Evolutionary conservation across 192 early-diverging fungal genomes (phyloP).

Genomic region (Coemansia sp.): DNA sequence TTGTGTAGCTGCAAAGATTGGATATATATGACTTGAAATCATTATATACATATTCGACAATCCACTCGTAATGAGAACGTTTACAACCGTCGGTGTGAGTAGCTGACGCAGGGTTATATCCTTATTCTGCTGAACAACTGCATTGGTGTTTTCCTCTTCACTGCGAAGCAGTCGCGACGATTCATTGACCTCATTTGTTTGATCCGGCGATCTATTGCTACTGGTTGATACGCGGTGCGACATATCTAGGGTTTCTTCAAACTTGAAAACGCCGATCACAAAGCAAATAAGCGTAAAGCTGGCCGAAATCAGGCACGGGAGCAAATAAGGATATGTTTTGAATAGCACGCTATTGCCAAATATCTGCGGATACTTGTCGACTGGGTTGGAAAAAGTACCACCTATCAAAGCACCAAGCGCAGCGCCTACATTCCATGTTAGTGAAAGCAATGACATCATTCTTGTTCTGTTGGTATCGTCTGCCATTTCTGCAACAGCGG

Average conservation of each 20-base stretch:
- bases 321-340: slow-evolving; percentile 72
- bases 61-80: slow-evolving; percentile 25
- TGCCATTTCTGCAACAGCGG: slow-evolving; percentile 84
- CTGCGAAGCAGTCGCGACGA: background rate
- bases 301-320: slow-evolving; percentile 77
- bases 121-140: background rate
- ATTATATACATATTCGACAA: slow-evolving; percentile 15
- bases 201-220: background rate
- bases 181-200: background rate
- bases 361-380: slow-evolving; percentile 61
- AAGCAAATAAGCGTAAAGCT: slow-evolving; percentile 66
- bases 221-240: background rate
- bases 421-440: slow-evolving; percentile 68
- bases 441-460: slow-evolving; percentile 76
- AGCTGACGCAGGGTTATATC: slow-evolving; percentile 13
- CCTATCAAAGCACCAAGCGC: slow-evolving; percentile 73
- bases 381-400: slow-evolving; percentile 79
- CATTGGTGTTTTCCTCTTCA: background rate
- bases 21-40: slow-evolving; percentile 37
- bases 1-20: slow-evolving; percentile 47
- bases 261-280: slow-evolving; percentile 61
- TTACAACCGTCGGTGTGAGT: slow-evolving; percentile 31
- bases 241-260: slow-evolving; percentile 63
- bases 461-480: slow-evolving; percentile 77
- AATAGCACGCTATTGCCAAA: slow-evolving; percentile 66